A percentile compares a stretch with the other conserved stretches of the same genome.
phyloP scores from a whole-genome alignment of 2,329 filamentous ascomycete species.

The Aspergillus viridinutans region DNA sequence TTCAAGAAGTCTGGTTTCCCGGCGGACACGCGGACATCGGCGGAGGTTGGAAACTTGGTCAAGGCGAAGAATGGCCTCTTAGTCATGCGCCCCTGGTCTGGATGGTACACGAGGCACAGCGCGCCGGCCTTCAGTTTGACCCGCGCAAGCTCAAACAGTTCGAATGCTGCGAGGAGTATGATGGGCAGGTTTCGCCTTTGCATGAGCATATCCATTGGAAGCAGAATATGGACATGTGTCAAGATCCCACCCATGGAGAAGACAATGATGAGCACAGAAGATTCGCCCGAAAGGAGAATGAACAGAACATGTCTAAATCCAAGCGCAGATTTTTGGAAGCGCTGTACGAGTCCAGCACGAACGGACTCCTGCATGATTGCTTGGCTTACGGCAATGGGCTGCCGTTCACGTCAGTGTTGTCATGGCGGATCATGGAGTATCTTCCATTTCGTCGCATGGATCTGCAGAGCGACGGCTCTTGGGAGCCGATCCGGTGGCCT shows the following conservation, averaged over 20 bases:
- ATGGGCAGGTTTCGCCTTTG: conserved; percentile 34
- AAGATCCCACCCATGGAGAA: conserved; percentile 10
- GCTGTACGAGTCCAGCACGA: conserved; percentile 53
- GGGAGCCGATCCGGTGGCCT: conserved; percentile 78
- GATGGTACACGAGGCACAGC: conserved; percentile 63
- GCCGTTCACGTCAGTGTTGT: conserved; percentile 51
- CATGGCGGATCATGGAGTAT: conserved; percentile 78
- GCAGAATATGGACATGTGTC: conserved; percentile 10
- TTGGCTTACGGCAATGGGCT: conserved; percentile 62
- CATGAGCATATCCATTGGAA: conserved; percentile 18
- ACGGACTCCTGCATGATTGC: conserved; percentile 64
- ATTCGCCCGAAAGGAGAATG: conserved; percentile 10
- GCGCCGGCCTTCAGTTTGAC: conserved; percentile 68
- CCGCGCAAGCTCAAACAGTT: conserved; percentile 62
- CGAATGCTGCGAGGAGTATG: conserved; percentile 54
- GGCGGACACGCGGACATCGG: conserved; percentile 76
- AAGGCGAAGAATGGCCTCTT: conserved; percentile 54
- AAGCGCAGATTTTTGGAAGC: conserved; percentile 52
- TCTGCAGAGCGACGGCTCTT: conserved; percentile 65
- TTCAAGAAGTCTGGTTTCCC: conserved; percentile 71
- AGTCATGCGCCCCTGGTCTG: conserved; percentile 67
- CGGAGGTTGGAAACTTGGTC: conserved; percentile 64
- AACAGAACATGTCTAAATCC: conserved; percentile 23
- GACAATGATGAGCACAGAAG: conserved; percentile 4
- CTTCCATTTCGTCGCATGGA: conserved; percentile 80